phyloP scores from a whole-genome alignment of 2,329 filamentous ascomycete species.

The Penicillium janthinellum region DNA sequence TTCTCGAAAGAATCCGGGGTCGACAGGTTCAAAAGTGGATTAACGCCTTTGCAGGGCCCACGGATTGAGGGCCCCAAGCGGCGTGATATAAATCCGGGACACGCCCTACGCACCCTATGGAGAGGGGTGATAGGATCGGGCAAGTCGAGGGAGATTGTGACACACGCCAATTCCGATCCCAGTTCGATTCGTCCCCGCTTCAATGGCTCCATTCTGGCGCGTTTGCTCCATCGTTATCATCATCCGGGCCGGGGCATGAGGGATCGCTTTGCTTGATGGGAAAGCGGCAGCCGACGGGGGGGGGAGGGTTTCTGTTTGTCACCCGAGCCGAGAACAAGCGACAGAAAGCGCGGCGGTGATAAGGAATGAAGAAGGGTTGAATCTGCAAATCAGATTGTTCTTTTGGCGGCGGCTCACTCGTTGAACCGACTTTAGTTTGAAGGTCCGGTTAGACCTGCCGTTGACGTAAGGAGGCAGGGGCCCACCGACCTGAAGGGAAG shows the following conservation, averaged over 20 bases:
- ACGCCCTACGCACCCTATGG: conserved; percentile 6
- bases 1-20: conserved; percentile 3
- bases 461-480: conserved; percentile 1
- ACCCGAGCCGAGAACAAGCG: conserved; percentile 36
- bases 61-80: neutral
- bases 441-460: conserved; percentile 17
- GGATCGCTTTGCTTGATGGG: conserved; percentile 11
- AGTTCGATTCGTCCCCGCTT: conserved; percentile 1
- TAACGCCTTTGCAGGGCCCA: conserved; percentile 2
- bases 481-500: neutral
- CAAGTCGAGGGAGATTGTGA: conserved; percentile 4
- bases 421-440: conserved; percentile 2
- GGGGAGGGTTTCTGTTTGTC: conserved; percentile 31
- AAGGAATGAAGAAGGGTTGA: neutral
- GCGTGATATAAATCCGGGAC: conserved; percentile 6
- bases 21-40: neutral
- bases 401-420: neutral
- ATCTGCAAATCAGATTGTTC: conserved; percentile 1
- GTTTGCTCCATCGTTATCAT: conserved; percentile 9
- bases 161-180: conserved; percentile 3
- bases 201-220: conserved; percentile 1
- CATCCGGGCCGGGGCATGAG: conserved; percentile 18
- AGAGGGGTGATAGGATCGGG: conserved; percentile 2
- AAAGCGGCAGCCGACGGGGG: conserved; percentile 2
- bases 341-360: conserved; percentile 34